Evolutionary conservation across 805 yeast species (phyloP), one percentile per base, ranked within the genome.

Genomic region (Kluyveromyces wickerhamii): DNA sequence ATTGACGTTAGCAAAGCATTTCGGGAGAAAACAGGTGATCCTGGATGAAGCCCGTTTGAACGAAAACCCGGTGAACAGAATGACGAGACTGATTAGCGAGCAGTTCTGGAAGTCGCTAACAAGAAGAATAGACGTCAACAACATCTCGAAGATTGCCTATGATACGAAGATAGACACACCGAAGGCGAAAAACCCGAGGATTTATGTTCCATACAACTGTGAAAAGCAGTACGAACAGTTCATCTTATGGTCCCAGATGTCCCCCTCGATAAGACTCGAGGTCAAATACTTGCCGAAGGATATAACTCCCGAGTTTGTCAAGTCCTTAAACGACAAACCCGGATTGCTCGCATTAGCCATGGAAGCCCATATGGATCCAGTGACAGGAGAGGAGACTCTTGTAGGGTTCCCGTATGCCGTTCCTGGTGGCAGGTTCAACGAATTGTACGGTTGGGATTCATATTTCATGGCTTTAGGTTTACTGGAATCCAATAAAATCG

Each of bases 391-490:
- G 26, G 54, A 52, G 12, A 65, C 69, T 10, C 47, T 80, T 30
- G 65, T 71, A 25, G 85, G 87, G 14, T 77, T 71, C 49, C 95
- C 95, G 0, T 89, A 89, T 57, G 82, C 85, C 12, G 97, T 89
- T 16, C 98, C 98, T 1, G 98, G 98, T 12, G 97, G 98, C 15
- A 67, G 98, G 43, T 89, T 89, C 61, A 92, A 92, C 62, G 98
- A 89, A 61, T 71, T 87, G 39, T 89, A 92, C 52, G 98, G 97
- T 11, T 89, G 98, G 98, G 98, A 89, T 57, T 86, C 96, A 2
- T 89, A 92, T 53, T 83, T 92, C 80, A 87, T 80, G 53, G 74
- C 92, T 0, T 59, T 87, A 16, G 98, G 97, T 1, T 66, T 92
- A 27, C 56, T 92, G 17, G 69, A 72, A 18, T 81, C 82, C 50